Percentiles rank a stretch among this genome's conserved stretches.
Evolutionary conservation across 768 basidiomycete genomes (phyloP).

Genomic region (Royoungia palumana): DNA sequence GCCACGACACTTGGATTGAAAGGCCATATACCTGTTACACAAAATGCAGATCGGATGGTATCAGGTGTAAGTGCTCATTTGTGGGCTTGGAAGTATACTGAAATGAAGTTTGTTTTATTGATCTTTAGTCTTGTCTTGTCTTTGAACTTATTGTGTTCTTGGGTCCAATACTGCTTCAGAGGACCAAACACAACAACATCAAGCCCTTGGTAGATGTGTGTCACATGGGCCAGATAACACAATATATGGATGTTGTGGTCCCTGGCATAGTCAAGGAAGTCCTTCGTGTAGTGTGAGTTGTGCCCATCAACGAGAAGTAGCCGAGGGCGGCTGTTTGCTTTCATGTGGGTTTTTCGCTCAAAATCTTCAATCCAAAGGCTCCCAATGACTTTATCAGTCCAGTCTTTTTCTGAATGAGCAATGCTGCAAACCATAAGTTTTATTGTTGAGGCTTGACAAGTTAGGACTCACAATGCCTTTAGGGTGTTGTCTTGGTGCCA

Average conservation of each 20-base stretch:
- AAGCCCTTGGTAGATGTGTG: slow-evolving; percentile 36
- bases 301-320: slow-evolving; percentile 48
- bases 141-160: slow-evolving; percentile 16
- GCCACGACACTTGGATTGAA: neutral
- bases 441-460: too few relatives aligned
- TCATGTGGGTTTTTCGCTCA: slow-evolving; percentile 30
- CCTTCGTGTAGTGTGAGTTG: slow-evolving; percentile 38
- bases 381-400: slow-evolving; percentile 29
- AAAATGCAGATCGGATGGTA: too few relatives aligned
- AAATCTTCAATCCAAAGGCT: slow-evolving; percentile 31
- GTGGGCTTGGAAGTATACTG: neutral
- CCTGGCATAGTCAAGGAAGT: slow-evolving; percentile 38
- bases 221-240: slow-evolving; percentile 36
- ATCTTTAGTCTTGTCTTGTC: neutral
- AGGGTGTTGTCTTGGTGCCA: too few relatives aligned
- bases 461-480: too few relatives aligned
- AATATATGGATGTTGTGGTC: slow-evolving; percentile 38
- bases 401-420: slow-evolving; percentile 22
- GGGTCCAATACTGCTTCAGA: slow-evolving; percentile 30
- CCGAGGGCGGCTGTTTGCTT: slow-evolving; percentile 27
- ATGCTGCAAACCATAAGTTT: slow-evolving; percentile 3
- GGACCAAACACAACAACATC: slow-evolving; percentile 37
- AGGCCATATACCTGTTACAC: slow-evolving; percentile 2
- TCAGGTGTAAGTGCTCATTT: neutral
- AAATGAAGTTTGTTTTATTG: slow-evolving; percentile 10